Base-by-base conservation (phyloP, 2,329 filamentous ascomycete species). In the Neopestalotiopsis sp. region DNA sequence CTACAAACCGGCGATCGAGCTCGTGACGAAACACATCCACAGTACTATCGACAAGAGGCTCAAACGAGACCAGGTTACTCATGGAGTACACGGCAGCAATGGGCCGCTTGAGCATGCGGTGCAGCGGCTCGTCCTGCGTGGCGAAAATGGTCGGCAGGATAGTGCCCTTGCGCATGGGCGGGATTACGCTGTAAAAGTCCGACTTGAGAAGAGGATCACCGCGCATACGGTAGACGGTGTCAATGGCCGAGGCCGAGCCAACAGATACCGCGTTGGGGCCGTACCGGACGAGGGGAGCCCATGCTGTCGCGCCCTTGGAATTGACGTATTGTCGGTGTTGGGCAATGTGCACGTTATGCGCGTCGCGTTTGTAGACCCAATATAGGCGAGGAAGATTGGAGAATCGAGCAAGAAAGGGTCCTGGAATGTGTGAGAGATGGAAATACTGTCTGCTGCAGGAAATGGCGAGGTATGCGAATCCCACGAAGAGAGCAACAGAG, bases 251-350 rank as follows among this genome's bases (percentile, higher is more conserved):
- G 6, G 53, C 10, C 10, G 34, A 4, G 14, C n/a, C 6, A n/a
- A 66, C 34, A 4, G 20, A 6, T 4, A 66, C 64, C 10, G 24
- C 45, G 30, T 58, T 58, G 20, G 64, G 64, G n/a, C 64, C 64
- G 20, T 58, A 40, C 17, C 64, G 64, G 4, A 66, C 64, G 5
- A 66, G 28, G 24, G 24, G 24, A 28, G 24, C 24, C 24, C 24
- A 28, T 28, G 24, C 24, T 28, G 24, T 28, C 3, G 24, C 24
- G 24, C 24, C 24, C 24, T 28, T 28, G 24, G 24, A 28, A 1
- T 42, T 34, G 10, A 45, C 64, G 40, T 66, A 66, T 17, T 40
- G 3, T 24, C 24, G n/a, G n/a, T 66, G 64, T n/a, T 34, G 32
- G 30, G 30, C 64, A 4, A 13, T 57, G 24, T 66, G 45, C 13